These are phyloP conservation scores for Umbilicaria muhlenbergii DNA, from an alignment of 495 filamentous ascomycete species.

Conservation along the genomic window DNA sequence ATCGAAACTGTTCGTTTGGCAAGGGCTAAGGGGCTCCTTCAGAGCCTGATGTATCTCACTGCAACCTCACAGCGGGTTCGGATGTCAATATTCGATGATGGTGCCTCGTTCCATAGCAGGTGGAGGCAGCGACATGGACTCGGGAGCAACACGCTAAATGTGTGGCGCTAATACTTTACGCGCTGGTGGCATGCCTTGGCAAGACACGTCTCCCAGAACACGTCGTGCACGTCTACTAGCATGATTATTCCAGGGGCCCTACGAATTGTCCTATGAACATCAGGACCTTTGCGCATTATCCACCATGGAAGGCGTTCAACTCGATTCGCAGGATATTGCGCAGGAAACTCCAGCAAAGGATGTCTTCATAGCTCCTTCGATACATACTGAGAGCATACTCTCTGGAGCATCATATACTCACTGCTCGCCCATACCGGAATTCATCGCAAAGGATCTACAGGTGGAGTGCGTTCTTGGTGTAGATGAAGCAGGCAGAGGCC, in stretches of 20 bases:
- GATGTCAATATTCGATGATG: no score
- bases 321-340: slow-evolving; percentile 26
- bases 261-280: not conserved
- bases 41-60: no score
- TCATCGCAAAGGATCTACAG: slow-evolving; percentile 25
- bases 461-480: slow-evolving; percentile 60
- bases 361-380: slow-evolving; percentile 68
- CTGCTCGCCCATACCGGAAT: slow-evolving; percentile 53
- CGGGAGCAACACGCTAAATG: no score
- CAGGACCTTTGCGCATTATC: not conserved
- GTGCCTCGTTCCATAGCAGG: no score
- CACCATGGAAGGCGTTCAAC: slow-evolving; percentile 30
- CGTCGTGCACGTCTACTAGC: no score
- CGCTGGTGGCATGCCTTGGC: not conserved
- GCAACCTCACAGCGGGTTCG: no score
- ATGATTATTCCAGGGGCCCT: no score
- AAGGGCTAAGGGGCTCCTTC: no score
- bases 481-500: slow-evolving; percentile 90
- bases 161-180: no score
- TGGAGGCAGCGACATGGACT: no score
- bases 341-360: slow-evolving; percentile 40
- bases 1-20: no score
- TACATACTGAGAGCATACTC: slow-evolving; percentile 44
- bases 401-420: slow-evolving; percentile 69
- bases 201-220: not conserved